Base-by-base conservation (phyloP, 1,139 yeast genomes). In the Candida buenavistaensis region DNA sequence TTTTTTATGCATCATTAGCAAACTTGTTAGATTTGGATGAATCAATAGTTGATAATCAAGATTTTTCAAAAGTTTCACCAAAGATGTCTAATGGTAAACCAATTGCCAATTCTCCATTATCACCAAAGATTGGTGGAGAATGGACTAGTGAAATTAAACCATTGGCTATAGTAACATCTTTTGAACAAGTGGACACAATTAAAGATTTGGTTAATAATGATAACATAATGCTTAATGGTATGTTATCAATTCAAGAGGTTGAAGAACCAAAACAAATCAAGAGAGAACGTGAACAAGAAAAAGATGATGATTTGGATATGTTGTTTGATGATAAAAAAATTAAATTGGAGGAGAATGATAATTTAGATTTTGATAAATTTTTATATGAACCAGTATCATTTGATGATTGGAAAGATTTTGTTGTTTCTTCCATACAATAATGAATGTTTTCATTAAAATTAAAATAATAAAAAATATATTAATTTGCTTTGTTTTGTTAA, bases 71-170 rank as follows among this genome's bases (percentile, higher is more conserved):
- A 22, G 27, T 26, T 4, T 33, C 32, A 6, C 27, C 26, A 14
- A 22, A 14, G 6, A 22, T 22, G 12, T 11, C 28, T 10, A 37
- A 34, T 32, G 45, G 45, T n/a, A 37, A 34, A 28, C 13, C 29
- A 6, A 22, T 30, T 9, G 41, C 39, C 10, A 55, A 52, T 36
- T 58, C 67, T 2, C 72, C 73, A 3, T 54, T 62, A 26, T 61
- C 72, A 10, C 73, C 72, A 1, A 43, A 38, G 5, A 30, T 35
- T 27, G 39, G 43, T 12, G 50, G 45, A 12, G 68, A 52, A 24
- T 75, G 80, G 81, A 60, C 65, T 0, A 66, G 76, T 33, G 70
- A 64, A 26, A 61, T 75, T 13, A 65, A 64, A 32, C 72, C 79
- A 1, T 58, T 59, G 23, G 72, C 75, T 3, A 63, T 77, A 16